Evolutionary conservation across 352 stramenopile genomes (phyloP), one percentile per base, ranked within the genome.

Genomic region (Globisporangium rhizosaccharum): DNA sequence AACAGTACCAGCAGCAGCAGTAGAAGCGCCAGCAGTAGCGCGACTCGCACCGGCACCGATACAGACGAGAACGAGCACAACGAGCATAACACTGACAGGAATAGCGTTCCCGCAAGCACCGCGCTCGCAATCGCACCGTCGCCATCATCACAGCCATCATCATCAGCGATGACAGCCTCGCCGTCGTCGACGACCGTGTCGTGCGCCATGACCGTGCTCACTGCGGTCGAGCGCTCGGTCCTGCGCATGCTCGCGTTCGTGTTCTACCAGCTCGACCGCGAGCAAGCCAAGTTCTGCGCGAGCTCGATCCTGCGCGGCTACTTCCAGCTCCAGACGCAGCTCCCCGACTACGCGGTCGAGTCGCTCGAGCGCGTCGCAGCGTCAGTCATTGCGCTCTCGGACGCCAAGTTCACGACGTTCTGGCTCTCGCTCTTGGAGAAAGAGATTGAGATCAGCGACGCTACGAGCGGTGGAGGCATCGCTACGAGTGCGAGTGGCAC

Each of bases 211-310:
- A 68, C 70, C 1, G 67, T 90, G 15, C 66, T 91, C 30, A 75
- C 74, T 1, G 65, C 66, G 11, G 72, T 89, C 30, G 81, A 91
- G 58, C 76, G 72, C 44, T 77, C 77, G 26, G 63, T 91, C 30
- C 62, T 91, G 56, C 79, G 75, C 53, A 71, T 79, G 25, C 65
- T 91, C 23, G 79, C 81, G 47, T 89, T 88, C 53, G 66, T 88
- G 39, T 67, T 91, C 42, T 85, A 88, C 51, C 81, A 85, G 37
- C 42, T 91, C 20, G 69, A 87, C 33, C 60, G 69, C 51, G 70
- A 65, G 18, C 79, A 85, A 46, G 79, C 81, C 10, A 73, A 73
- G 36, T 79, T 74, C 54, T 88, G 79, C 59, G 81, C 77, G 7
- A 78, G 63, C 6, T 78, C 78, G 6, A 77, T 88, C 30, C 55